These are phyloP conservation scores for Chaetomium globosum DNA, from an alignment of 2,329 filamentous ascomycete species.

Conservation along the genomic window DNA sequence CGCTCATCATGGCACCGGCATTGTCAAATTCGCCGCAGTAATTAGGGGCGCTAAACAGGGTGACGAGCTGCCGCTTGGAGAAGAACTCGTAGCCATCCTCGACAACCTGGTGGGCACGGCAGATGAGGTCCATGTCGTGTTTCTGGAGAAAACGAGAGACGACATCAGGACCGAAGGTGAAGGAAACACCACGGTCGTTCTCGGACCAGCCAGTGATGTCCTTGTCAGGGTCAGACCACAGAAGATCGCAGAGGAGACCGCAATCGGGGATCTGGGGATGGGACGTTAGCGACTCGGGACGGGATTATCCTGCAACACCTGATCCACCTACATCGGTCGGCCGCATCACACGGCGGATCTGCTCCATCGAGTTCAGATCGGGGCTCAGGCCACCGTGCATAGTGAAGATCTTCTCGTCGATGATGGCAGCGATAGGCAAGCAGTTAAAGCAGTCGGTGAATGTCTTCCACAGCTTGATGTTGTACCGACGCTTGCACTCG, in stretches of 20 bases:
- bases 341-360: conserved; percentile 98
- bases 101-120: conserved; percentile 96
- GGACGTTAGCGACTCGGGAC: conserved; percentile 10
- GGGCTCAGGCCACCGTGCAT: conserved; percentile 98
- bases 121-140: conserved; percentile 99
- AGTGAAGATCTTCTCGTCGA: conserved; percentile 99
- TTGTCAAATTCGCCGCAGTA: conserved; percentile 99
- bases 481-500: conserved; percentile 98
- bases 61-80: conserved; percentile 96
- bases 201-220: conserved; percentile 99
- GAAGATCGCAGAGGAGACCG: conserved; percentile 91
- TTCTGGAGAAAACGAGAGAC: conserved; percentile 97
- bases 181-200: conserved; percentile 97
- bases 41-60: conserved; percentile 96
- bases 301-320: conserved; percentile 25
- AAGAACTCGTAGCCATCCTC: conserved; percentile 99
- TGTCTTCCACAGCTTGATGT: conserved; percentile 99
- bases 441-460: conserved; percentile 99
- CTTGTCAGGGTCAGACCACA: conserved; percentile 99
- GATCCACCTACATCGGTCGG: conserved; percentile 83
- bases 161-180: conserved; percentile 96
- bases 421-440: conserved; percentile 95
- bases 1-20: conserved; percentile 99
- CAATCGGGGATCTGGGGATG: conserved; percentile 84
- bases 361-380: conserved; percentile 98